Base-by-base conservation (phyloP, 352 stramenopile species). In the Plasmopara viticola region DNA sequence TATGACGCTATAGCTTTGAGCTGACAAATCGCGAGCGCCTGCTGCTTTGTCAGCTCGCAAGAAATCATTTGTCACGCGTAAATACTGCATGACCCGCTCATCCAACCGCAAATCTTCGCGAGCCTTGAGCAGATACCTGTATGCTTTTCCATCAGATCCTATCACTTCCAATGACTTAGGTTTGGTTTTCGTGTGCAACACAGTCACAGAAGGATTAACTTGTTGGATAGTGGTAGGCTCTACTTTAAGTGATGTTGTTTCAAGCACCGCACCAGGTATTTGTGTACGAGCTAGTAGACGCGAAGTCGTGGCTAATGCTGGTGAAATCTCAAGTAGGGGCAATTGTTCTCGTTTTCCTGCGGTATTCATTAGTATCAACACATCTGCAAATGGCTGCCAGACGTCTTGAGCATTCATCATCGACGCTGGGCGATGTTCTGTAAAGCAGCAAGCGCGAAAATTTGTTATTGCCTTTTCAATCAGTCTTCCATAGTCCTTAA, bases 81-180 rank as follows among this genome's bases (percentile, higher is more conserved):
- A 58, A 38, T 94, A 86, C 66, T 96, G 87, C 87, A 96, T 96
- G 44, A 96, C 78, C 5, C 87, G 75, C 54, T 95, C 84, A 53
- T 96, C 87, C 18, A 96, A 68, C 15, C 83, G 83, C 29, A 96
- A 61, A 54, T 96, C 87, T 62, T 96, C 87, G 14, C 79, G 66
- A 4, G 86, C 82, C 46, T 96, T 95, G 1, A 96, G 64, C 42
- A 96, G 55, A 44, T 94, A 95, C 13, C 75, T 82, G 60, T 92
- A 82, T 18, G 47, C 58, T 49, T 68, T 53, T 1, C 87, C 87
- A 50, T 95, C 70, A 0, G 75, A 89, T 20, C 84, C 87, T 17
- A 85, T 53, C 12, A 96, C 78, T 44, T 74, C 71, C 37, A 96
- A 48, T 5, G 74, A 81, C 47, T 96, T 96, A 0, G 87, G 87